Base-by-base conservation (phyloP, 805 yeast genomes). In the Yarrowia sp. region DNA sequence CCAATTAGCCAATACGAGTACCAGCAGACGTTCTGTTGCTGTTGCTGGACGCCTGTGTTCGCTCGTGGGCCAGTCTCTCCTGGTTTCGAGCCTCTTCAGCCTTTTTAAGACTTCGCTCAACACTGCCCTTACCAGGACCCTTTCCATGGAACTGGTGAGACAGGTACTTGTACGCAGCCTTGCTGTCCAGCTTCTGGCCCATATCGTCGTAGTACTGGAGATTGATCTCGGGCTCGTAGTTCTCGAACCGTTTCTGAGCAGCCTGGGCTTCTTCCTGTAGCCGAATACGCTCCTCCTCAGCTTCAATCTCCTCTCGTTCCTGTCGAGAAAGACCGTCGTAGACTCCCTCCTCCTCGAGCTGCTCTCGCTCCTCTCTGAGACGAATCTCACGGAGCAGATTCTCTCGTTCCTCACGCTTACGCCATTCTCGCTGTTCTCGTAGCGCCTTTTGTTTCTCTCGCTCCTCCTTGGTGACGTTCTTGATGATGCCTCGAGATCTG, bases 81-180 rank as follows among this genome's bases (percentile, higher is more conserved):
- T 59, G 41, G 19, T 59, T 59, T 9, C 65, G 50, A 16, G 65
- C 65, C 41, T 78, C 78, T 50, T 72, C 75, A n/a, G 71, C 69
- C 70, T 70, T 72, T 72, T 75, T 72, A 38, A 76, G 61, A 67
- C 72, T 74, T 72, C 77, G 76, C 70, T 79, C 80, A 2, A 76
- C 73, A 71, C 78, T 77, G 19, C 69, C 72, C 70, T 77, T 78
- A 12, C 82, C 80, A 9, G 77, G 73, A 1, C 76, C 77, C 16
- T 75, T 78, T 3, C 95, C 96, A 75, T 91, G 97, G 76, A 90
- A 91, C 71, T 87, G 85, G 71, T 89, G 93, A 2, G 95, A 89
- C 55, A 90, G 78, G 70, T 84, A 84, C 78, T 90, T 90, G 80
- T 84, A 91, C 0, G 97, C 97, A 70, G 87, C 87, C 38, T 89